Evolutionary conservation across 2,329 filamentous ascomycete genomes (phyloP), one percentile per base, ranked within the genome.

Genomic region (Trichoderma breve): DNA sequence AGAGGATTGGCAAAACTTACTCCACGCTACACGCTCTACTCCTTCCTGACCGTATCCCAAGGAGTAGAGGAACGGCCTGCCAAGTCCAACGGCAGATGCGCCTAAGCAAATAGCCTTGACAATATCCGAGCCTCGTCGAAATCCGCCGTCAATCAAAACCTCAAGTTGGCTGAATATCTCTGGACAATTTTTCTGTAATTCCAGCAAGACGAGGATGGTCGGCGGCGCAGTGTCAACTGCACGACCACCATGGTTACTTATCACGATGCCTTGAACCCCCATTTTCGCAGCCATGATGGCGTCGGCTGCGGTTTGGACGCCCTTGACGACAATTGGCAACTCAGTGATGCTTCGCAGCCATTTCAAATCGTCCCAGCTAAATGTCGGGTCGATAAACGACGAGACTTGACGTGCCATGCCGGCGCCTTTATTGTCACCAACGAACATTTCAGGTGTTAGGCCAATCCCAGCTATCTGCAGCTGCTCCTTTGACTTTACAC

Each of bases 201-300:
- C 67, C 12, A 70, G 9, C 21, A 70, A 34, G 11, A 70, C 67
- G 11, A 70, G 67, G 53, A 62, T 70, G 6, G 34, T 53, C 14
- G 67, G 57, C 3, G 67, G 67, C 6, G 67, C 67, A 24, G 67
- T 70, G 32, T 70, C 67, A 28, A 18, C 67, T 4, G 57, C 67
- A 15, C 67, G 67, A 39, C 67, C 67, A 11, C 67, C 67, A 14
- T 70, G 67, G 67, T 70, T 70, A 26, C 67, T 70, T 15, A 70
- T 62, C 18, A 70, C 67, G 14, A 70, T 70, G 4, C 67, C 67
- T 30, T 70, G 57, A 43, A 36, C 67, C 2, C 67, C 67, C 39
- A 70, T 36, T 47, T 70, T 70, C 30, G 57, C 67, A 26, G 67
- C 67, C 39, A 32, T 62, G 6, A 62, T 53, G 15, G 67, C 67